These are phyloP conservation scores for Amphichorda felina DNA, from an alignment of 2,329 filamentous ascomycete species.

Conservation along the genomic window DNA sequence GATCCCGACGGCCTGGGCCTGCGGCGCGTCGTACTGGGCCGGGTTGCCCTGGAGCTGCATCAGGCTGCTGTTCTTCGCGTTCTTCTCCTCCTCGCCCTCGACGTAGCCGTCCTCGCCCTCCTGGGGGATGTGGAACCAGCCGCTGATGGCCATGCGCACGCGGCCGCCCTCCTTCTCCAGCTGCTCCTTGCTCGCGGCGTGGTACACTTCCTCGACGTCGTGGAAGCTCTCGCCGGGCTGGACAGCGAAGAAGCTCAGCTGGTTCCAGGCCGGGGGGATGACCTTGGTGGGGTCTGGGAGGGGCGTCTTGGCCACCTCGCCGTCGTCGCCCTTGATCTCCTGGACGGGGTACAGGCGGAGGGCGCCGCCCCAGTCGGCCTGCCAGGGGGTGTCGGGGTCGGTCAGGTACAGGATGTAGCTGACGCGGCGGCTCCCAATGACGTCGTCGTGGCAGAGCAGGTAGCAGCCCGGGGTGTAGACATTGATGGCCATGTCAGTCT, in stretches of 20 bases:
- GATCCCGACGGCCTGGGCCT: slow-evolving; percentile 41
- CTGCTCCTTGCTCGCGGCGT: slow-evolving; percentile 45
- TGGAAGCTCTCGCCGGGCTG: slow-evolving; percentile 98
- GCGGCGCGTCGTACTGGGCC: slow-evolving; percentile 77
- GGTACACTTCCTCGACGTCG: slow-evolving; percentile 96
- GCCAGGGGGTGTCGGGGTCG: slow-evolving; percentile 84
- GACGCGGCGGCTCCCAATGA: slow-evolving; percentile 90
- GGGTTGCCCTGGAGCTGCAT: slow-evolving; percentile 88
- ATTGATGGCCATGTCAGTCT: slow-evolving; percentile 99
- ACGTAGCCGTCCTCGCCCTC: slow-evolving; percentile 86
- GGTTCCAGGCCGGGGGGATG: slow-evolving; percentile 93
- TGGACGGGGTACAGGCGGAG: slow-evolving; percentile 72
- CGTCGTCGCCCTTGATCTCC: slow-evolving; percentile 45
- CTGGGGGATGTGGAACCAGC: slow-evolving; percentile 98
- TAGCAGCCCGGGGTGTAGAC: slow-evolving; percentile 95
- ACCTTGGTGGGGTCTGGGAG: slow-evolving; percentile 65
- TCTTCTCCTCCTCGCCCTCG: slow-evolving; percentile 74
- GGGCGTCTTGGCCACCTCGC: slow-evolving; percentile 68
- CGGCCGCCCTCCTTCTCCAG: slow-evolving; percentile 59
- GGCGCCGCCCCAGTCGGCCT: slow-evolving; percentile 85
- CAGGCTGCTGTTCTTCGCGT: slow-evolving; percentile 80
- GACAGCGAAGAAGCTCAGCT: slow-evolving; percentile 95
- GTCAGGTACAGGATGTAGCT: slow-evolving; percentile 97
- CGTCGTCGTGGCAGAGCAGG: slow-evolving; percentile 93
- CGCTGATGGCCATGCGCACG: slow-evolving; percentile 93